Evolutionary conservation across 169 alveolate species (phyloP), one percentile per base, ranked within the genome.

Genomic region (Plasmodium chabaudi): DNA sequence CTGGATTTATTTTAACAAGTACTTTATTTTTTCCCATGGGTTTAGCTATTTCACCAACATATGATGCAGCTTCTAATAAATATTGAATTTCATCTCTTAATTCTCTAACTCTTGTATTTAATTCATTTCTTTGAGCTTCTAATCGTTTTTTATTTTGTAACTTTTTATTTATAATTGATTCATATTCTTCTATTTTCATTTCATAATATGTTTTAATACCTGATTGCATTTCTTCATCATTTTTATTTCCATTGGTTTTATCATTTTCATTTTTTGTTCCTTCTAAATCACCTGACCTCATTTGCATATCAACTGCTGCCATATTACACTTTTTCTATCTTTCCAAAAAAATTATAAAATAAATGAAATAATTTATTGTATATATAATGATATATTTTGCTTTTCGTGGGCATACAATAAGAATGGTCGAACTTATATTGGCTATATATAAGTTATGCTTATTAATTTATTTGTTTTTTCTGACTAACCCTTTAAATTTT

Each of bases 31-130:
- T 97, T 23, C 99, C 99, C 99, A 98, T 98, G 12, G 97, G 96
- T 90, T 98, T 98, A n/a, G 96, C 97, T 53, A 98, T 99, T 87
- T 98, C 99, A 0, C 99, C 99, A 15, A 98, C 99, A 88, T 97
- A 97, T 47, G 99, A 97, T 51, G 99, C 99, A 1, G 99, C 98
- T 89, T 97, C 99, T 59, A 97, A 94, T 34, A 98, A 90, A 55
- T 95, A 93, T 74, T 96, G 97, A 42, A 97, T 90, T 89, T 98
- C 99, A 57, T 98, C 99, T 77, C 97, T 94, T n/a, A 98, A 95
- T 70, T 95, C 98, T 56, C 98, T 94, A 75, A 97, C 99, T 79
- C 96, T 92, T 21, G 96, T 92, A 93, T 98, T 98, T 90, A 98
- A 94, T 67, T 98, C 99, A 91, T 98, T 98, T 79, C 99, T 95